Evolutionary conservation across 495 filamentous ascomycete genomes (phyloP).

Genomic region (Chaetomium cochliodes): DNA sequence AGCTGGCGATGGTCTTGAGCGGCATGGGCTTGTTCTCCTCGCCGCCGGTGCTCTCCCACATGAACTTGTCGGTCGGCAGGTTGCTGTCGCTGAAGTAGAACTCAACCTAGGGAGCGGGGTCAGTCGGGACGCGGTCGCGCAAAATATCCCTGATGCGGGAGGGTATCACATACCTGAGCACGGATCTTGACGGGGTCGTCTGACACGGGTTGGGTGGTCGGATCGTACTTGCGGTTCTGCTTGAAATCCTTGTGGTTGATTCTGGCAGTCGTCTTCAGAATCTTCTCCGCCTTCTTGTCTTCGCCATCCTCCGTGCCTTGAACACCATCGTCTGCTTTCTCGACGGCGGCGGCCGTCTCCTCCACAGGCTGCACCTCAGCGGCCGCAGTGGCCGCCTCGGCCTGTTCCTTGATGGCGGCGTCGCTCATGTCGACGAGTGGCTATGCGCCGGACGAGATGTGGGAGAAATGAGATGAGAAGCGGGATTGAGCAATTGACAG

Average conservation of each 20-base stretch:
- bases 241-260: conserved; percentile 29
- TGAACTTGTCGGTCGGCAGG: conserved; percentile 80
- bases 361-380: conserved; percentile 25
- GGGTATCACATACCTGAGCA: conserved; percentile 23
- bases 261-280: conserved; percentile 27
- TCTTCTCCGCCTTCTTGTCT: conserved; percentile 21
- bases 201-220: conserved; percentile 58
- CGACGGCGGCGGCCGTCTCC: conserved; percentile 23
- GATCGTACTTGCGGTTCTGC: conserved; percentile 63
- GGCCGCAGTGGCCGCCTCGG: conserved; percentile 24
- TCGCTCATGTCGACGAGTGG: conserved; percentile 34
- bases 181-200: conserved; percentile 70
- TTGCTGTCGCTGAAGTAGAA: conserved; percentile 98
- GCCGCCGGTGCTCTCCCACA: conserved; percentile 73
- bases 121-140: conserved; percentile 15
- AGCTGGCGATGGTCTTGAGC: conserved; percentile 70
- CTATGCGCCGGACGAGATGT: conserved; percentile 9
- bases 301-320: conserved; percentile 26
- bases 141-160: neutral
- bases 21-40: conserved; percentile 74
- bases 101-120: conserved; percentile 64
- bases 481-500: conserved; percentile 9
- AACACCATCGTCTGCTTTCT: conserved; percentile 16
- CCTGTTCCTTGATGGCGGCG: conserved; percentile 29
- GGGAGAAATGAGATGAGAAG: neutral